phyloP scores from a whole-genome alignment of 2,329 filamentous ascomycete genomes.

The Clonostachys chloroleuca region DNA sequence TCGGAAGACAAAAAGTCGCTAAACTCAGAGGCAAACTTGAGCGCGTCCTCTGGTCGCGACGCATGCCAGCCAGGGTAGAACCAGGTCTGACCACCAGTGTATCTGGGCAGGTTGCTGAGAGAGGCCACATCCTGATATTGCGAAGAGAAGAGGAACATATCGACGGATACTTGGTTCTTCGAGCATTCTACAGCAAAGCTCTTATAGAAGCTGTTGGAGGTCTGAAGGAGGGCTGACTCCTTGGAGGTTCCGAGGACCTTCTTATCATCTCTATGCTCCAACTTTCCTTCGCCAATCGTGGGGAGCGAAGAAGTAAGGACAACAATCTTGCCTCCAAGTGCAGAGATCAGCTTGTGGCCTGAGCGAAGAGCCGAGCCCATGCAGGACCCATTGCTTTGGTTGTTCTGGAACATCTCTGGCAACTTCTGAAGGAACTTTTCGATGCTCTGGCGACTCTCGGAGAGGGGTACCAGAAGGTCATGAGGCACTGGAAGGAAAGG shows the following conservation, averaged over 20 bases:
- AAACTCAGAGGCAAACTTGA: constrained; percentile 96
- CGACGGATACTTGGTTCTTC: constrained; percentile 96
- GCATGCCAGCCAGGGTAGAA: constrained; percentile 99
- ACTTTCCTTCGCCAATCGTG: constrained; percentile 83
- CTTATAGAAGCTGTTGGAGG: constrained; percentile 96
- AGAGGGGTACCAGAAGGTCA: constrained; percentile 84
- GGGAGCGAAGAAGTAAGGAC: constrained; percentile 87
- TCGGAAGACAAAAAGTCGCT: constrained; percentile 96
- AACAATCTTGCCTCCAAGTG: constrained; percentile 90
- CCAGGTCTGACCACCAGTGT: constrained; percentile 96
- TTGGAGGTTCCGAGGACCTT: constrained; percentile 92
- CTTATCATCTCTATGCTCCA: constrained; percentile 94
- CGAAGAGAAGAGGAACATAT: constrained; percentile 96
- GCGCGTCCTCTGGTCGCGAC: constrained; percentile 86
- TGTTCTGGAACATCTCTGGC: constrained; percentile 95
- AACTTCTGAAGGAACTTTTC: constrained; percentile 88
- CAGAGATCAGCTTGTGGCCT: constrained; percentile 92
- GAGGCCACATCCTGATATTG: constrained; percentile 98
- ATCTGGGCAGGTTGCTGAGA: constrained; percentile 89
- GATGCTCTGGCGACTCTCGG: constrained; percentile 85
- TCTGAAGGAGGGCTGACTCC: constrained; percentile 82
- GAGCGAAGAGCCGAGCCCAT: constrained; percentile 92
- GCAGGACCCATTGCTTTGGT: constrained; percentile 82
- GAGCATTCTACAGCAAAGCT: constrained; percentile 98
- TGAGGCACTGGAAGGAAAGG: constrained; percentile 93